A percentile compares a stretch with the other conserved stretches of the same genome.
Evolutionary conservation across 352 stramenopile species (phyloP).

Genomic region (Phytophthora macrochlamydospora): DNA sequence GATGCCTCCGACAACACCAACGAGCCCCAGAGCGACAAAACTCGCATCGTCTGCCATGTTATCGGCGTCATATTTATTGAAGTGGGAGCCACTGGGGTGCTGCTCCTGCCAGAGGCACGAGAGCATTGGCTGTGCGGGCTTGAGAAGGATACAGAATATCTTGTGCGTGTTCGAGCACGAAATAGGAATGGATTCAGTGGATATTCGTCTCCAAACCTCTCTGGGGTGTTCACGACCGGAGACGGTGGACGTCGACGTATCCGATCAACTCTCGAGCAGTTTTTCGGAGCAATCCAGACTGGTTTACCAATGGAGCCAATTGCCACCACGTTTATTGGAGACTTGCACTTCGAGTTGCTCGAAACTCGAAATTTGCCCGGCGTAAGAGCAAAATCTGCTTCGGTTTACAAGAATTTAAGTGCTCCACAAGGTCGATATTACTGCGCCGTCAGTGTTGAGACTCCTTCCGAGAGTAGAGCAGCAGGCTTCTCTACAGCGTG

Average conservation of each 20-base stretch:
- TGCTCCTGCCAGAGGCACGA: conserved; percentile 51
- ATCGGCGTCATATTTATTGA: conserved; percentile 48
- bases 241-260: conserved; percentile 16
- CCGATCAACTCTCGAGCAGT: conserved; percentile 28
- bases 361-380: conserved; percentile 41
- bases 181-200: conserved; percentile 71
- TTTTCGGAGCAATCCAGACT: conserved; percentile 28
- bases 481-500: conserved; percentile 45
- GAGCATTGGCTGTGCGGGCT: conserved; percentile 67
- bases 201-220: conserved; percentile 55
- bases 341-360: conserved; percentile 62
- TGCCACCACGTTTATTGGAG: conserved; percentile 56
- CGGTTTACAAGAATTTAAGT: not conserved
- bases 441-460: conserved; percentile 31
- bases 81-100: conserved; percentile 55
- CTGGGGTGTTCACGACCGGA: conserved; percentile 56
- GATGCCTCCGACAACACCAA: conserved; percentile 31
- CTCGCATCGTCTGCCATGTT: conserved; percentile 28
- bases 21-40: conserved; percentile 22
- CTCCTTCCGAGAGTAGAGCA: conserved; percentile 16
- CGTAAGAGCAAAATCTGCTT: not conserved
- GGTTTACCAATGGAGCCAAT: conserved; percentile 28
- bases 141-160: conserved; percentile 60
- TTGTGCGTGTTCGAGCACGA: conserved; percentile 57
- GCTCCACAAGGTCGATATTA: conserved; percentile 21